Evolutionary conservation across 2,329 filamentous ascomycete species (phyloP).

Genomic region (Botrytis galanthina): DNA sequence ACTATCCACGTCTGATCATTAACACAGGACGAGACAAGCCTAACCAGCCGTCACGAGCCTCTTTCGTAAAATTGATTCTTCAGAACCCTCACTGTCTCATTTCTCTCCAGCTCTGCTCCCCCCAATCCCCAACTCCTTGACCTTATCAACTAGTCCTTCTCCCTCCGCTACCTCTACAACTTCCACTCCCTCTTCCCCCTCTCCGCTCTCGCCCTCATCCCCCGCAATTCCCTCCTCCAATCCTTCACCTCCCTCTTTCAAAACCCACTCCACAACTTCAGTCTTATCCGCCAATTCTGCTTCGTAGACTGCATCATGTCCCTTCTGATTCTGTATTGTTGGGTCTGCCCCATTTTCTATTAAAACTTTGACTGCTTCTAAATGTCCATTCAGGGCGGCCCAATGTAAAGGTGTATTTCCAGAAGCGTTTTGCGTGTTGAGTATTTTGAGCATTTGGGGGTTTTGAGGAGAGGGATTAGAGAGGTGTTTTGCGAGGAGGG

Average conservation of each 20-base stretch:
- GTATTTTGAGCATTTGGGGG: constrained; percentile 44
- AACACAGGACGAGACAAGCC: background rate
- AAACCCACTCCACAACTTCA: constrained; percentile 57
- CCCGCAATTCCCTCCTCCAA: constrained; percentile 39
- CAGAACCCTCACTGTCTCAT: background rate
- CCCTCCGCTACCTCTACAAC: constrained; percentile 12
- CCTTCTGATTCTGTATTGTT: constrained; percentile 74
- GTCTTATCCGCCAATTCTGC: constrained; percentile 68
- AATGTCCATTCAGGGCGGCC: constrained; percentile 86
- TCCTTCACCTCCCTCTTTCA: constrained; percentile 42
- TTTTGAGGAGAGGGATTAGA: constrained; percentile 36
- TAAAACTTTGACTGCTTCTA: constrained; percentile 74
- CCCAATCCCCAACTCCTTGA: constrained; percentile 1
- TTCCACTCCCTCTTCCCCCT: constrained; percentile 25
- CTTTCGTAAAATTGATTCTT: background rate
- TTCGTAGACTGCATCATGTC: constrained; percentile 76
- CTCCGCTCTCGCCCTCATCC: constrained; percentile 26
- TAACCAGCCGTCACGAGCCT: background rate
- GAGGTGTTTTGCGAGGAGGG: constrained; percentile 46
- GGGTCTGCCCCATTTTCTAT: constrained; percentile 75
- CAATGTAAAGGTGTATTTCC: constrained; percentile 94
- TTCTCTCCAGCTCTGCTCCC: background rate
- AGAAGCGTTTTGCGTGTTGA: constrained; percentile 71
- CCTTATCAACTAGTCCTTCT: background rate
- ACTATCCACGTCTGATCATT: no score